Percentiles rank a stretch among this genome's conserved stretches.
phyloP scores from a whole-genome alignment of 2,329 filamentous ascomycete species.

The Fusarium sp. region DNA sequence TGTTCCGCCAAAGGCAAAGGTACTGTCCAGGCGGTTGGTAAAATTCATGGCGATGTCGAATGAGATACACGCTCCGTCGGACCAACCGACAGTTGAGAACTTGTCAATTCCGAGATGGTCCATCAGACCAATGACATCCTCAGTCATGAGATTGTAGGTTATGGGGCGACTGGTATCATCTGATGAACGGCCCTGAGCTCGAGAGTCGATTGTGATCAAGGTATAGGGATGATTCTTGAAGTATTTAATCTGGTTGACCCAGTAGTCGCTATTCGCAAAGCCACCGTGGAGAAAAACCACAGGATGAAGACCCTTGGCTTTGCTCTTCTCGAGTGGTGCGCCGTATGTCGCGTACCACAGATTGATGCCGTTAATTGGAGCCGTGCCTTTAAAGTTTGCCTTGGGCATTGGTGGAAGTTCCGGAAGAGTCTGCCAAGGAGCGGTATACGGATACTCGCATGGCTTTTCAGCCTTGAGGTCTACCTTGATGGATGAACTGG shows the following conservation, averaged over 20 bases:
- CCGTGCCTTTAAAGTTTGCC: not conserved
- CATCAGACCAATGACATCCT: conserved; percentile 2
- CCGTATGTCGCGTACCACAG: conserved; percentile 3
- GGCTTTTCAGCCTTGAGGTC: not conserved
- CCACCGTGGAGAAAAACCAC: conserved; percentile 4
- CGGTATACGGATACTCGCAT: not conserved
- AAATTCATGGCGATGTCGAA: conserved; percentile 12
- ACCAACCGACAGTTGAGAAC: conserved; percentile 8
- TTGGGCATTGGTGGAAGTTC: not conserved
- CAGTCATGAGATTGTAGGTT: not conserved
- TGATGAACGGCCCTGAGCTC: not conserved
- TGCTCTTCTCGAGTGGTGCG: not conserved
- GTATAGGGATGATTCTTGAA: not conserved
- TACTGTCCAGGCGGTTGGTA: not conserved
- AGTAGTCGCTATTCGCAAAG: conserved; percentile 8
- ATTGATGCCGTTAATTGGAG: not conserved
- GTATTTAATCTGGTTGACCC: not conserved
- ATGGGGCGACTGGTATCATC: not conserved
- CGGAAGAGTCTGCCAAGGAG: not conserved
- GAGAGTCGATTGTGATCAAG: not conserved
- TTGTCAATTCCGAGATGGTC: not conserved
- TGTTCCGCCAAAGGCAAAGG: not conserved
- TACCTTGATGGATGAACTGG: not conserved
- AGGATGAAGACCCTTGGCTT: not conserved
- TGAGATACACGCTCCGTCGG: not conserved